Evolutionary conservation across 1,284 basidiomycete species (phyloP).

Genomic region (Microbotryomycetes sp.): DNA sequence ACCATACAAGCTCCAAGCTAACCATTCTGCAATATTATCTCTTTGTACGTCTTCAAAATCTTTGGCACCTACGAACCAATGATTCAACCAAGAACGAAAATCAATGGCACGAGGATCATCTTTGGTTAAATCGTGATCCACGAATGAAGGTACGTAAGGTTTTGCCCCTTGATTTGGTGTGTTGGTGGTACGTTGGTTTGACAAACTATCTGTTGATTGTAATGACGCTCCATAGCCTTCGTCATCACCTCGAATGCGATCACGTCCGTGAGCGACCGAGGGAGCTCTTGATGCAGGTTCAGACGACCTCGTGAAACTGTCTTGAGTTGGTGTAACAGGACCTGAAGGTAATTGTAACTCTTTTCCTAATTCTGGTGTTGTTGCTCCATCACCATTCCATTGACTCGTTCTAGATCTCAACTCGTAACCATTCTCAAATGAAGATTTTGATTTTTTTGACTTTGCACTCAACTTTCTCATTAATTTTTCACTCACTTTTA

Average conservation of each 20-base stretch:
- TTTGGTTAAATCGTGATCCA: conserved; percentile 13
- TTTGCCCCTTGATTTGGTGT: not conserved
- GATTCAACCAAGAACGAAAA: conserved; percentile 62
- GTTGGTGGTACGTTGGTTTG: not conserved
- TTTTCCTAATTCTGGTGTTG: conserved; percentile 11
- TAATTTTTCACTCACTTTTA: not conserved
- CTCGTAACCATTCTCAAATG: not conserved
- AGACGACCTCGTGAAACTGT: not conserved
- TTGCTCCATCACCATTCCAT: conserved; percentile 8
- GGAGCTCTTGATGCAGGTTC: not conserved
- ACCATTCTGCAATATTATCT: conserved; percentile 62
- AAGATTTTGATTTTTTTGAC: not conserved
- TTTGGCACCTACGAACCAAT: conserved; percentile 27
- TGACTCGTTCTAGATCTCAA: not conserved
- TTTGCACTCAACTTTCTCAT: not conserved
- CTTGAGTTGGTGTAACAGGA: conserved; percentile 14
- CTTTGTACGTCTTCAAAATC: not conserved
- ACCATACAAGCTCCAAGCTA: conserved; percentile 69
- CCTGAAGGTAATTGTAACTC: not conserved
- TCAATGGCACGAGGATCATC: conserved; percentile 67
- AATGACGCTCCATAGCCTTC: not conserved
- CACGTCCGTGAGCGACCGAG: conserved; percentile 1
- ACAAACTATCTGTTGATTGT: not conserved
- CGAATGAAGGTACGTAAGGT: conserved; percentile 9
- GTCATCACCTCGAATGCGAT: not conserved